Evolutionary conservation across 78 protist species (phyloP).

Genomic region (Dictyostelium discoideum): DNA sequence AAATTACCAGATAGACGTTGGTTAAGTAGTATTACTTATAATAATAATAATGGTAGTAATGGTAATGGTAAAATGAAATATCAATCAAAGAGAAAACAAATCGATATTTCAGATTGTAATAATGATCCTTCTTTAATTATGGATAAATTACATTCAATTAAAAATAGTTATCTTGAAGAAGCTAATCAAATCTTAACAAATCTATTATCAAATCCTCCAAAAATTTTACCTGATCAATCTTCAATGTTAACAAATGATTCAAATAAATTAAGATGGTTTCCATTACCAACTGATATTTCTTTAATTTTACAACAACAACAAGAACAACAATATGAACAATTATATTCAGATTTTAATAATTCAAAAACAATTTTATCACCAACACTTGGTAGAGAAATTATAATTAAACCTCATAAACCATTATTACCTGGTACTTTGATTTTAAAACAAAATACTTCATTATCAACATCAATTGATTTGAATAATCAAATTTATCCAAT

Average conservation of each 20-base stretch:
- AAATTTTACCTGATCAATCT: slow-evolving; percentile 39
- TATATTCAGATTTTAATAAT: not conserved
- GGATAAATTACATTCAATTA: not conserved
- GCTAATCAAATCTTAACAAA: not conserved
- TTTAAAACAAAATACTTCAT: not conserved
- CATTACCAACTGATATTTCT: slow-evolving; percentile 54
- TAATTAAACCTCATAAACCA: slow-evolving; percentile 34
- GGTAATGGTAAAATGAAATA: slow-evolving; percentile 58
- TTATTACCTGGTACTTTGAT: slow-evolving; percentile 14
- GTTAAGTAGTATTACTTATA: slow-evolving; percentile 77
- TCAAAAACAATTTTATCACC: slow-evolving; percentile 5
- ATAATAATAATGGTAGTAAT: not conserved
- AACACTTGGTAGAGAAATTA: slow-evolving; percentile 12
- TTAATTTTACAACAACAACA: not conserved
- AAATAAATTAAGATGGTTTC: slow-evolving; percentile 33
- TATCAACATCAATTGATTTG: not conserved
- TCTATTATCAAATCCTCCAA: slow-evolving; percentile 26
- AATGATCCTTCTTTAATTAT: not conserved
- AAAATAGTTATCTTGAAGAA: not conserved
- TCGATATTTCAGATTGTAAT: not conserved
- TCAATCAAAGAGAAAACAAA: slow-evolving; percentile 21
- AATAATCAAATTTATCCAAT: slow-evolving; percentile 30
- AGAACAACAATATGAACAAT: not conserved
- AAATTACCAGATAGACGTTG: slow-evolving; percentile 72
- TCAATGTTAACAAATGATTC: slow-evolving; percentile 34